Evolutionary conservation across 148 eudicot species (phyloP), one percentile per base, ranked within the genome.

Genomic region (Rhododendron kiyosumense): DNA sequence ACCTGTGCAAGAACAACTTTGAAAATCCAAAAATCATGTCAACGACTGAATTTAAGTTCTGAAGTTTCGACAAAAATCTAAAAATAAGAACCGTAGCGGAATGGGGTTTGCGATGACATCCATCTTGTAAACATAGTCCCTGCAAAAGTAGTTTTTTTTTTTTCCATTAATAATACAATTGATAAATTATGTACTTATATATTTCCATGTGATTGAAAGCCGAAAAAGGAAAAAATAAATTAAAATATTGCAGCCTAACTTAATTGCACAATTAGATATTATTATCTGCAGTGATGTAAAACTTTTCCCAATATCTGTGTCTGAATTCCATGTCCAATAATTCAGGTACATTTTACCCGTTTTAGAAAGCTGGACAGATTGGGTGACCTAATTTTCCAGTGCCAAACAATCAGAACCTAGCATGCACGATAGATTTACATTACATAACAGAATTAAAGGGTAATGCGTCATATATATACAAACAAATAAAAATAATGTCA

Each of bases 331-430:
- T 34, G n/a, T 81, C 69, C 43, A 52, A 81, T 54, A 54, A n/a
- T 30, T 81, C 20, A 76, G 79, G 49, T 24, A 11, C 52, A 24
- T 71, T 79, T 28, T 34, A 14, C 83, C 32, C 57, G 32, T 81
- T 81, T 3, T 30, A 32, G 43, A 28, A 57, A 24, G 12, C 49
- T 10, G 17, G 26, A 59, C 48, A 57, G 84, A 57, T 82, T 57
- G 46, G 84, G 73, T 82, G 26, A 59, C 84, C 84, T 82, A 82
- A 82, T 59, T 59, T 57, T 38, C 30, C 32, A 36, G 32, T 82
- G 71, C 84, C 71, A 36, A 59, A 48, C 20, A 28, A 59, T 14
- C 45, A 10, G 43, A 11, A 82, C 8, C 34, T 9, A 34, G 54
- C 65, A 59, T 46, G 76, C 76, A 71, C 20, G 76, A 30, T 71